Evolutionary conservation across 768 basidiomycete species (phyloP), one percentile per base, ranked within the genome.

Genomic region (Trametopsis cervina): DNA sequence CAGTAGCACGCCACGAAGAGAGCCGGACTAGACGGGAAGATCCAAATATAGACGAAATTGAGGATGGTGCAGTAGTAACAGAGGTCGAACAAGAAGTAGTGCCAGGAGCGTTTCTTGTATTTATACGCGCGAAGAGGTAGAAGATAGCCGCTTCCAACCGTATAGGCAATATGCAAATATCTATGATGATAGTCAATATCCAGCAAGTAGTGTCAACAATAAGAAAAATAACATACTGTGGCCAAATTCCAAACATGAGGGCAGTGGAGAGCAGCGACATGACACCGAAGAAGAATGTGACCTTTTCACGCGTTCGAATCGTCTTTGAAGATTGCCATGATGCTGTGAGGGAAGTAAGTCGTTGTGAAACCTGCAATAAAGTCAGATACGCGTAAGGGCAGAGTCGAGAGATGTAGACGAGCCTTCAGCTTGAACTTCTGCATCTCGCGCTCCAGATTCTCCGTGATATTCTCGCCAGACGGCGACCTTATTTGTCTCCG

Each of bases 241-340:
- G 94, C 13, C 81, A 80, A 60, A 89, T 73, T n/a, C 87, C 90
- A 59, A 94, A 90, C 52, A 97, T 66, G 3, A 98, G 76, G 4
- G 92, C 83, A 13, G 92, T 85, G 58, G 83, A 72, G 22, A 95
- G 73, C 20, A 99, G 66, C 15, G 83, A 84, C 83, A 94, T 89
- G 38, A 99, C 96, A 23, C 93, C 89, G 59, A 89, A 78, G 69
- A 97, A 89, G 72, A 98, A 99, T 0, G 90, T 87, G 27, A 90
- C 69, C 63, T 91, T 89, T 56, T 89, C 86, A 42, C 85, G 77
- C 24, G 88, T 86, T 17, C 85, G 76, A 37, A 90, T 80, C 15
- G 87, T 85, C 64, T 90, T 89, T 2, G 92, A 85, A 12, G 92
- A 93, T 58, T 95, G 87, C 96, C 96, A 99, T 25, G 89, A 83